Evolutionary conservation across 2,329 filamentous ascomycete genomes (phyloP).

Genomic region (Colletotrichum sp.): DNA sequence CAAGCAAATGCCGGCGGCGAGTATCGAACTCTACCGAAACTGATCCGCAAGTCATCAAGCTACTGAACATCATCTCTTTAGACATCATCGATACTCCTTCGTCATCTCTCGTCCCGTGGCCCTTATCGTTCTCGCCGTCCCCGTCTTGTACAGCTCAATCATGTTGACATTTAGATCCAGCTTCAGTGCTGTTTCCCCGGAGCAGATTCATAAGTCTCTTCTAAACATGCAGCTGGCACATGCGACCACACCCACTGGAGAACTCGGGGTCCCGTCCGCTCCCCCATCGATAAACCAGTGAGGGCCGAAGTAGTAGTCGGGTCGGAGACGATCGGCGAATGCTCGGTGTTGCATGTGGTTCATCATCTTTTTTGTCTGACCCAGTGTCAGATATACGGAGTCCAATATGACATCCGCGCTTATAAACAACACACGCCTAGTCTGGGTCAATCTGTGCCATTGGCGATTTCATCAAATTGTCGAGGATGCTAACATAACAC

Average conservation of each 20-base stretch:
- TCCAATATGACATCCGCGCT: neutral
- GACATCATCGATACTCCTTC: too few relatives aligned
- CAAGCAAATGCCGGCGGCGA: too few relatives aligned
- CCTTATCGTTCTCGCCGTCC: rapidly evolving
- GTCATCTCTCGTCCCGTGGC: neutral
- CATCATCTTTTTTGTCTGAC: neutral
- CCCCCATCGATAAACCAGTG: neutral
- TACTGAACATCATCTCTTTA: too few relatives aligned
- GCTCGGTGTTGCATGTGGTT: neutral
- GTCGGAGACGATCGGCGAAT: neutral
- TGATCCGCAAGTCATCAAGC: too few relatives aligned
- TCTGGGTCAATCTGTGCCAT: neutral
- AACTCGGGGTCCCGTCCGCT: neutral
- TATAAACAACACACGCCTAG: neutral
- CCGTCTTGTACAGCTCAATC: neutral
- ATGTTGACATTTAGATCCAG: neutral
- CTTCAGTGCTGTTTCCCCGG: neutral
- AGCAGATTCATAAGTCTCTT: neutral
- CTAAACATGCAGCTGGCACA: neutral
- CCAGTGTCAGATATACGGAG: neutral
- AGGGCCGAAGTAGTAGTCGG: neutral
- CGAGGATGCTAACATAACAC: neutral
- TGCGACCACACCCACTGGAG: neutral
- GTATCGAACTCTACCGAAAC: too few relatives aligned
- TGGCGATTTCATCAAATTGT: neutral